Base-by-base conservation (phyloP, 176 grass and related monocot genomes). In the Tillandsia leiboldiana region DNA sequence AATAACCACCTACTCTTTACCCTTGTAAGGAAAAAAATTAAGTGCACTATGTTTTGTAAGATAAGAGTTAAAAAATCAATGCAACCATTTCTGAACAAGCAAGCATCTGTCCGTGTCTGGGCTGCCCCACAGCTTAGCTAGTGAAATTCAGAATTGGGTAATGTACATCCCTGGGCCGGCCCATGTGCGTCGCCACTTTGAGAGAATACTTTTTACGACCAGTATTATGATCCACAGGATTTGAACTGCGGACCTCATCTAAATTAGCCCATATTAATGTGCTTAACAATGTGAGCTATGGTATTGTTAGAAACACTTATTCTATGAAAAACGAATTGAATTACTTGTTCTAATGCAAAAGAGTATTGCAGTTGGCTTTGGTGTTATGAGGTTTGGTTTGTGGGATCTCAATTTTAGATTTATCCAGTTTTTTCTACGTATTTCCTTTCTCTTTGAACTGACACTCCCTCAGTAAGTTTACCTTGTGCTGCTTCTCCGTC, bases 71-170 rank as follows among this genome's bases (percentile, higher is more conserved):
- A 51, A 66, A 53, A 76, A 76, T 76, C 29, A 63, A 76, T 51
- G 29, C 73, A 51, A 12, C 67, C 13, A 58, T 65, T 76, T 28
- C 49, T 67, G 51, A 76, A 63, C 64, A 29, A 74, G 42, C 47
- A 68, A 47, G 64, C 64, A 76, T 24, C 27, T 67, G 61, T 27
- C n/a, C 49, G 14, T n/a, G 15, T 15, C 20, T 54, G 59, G 48
- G 73, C 54, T 59, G 29, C 3, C 29, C 29, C 29, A 3, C 53
- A 57, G 53, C 6, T 1, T 17, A 5, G 18, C 54, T 58, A 7
- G 54, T 8, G 9, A 9, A 58, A 58, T 58, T 20, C 54, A 54
- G 52, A 54, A 54, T 54, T 54, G 15, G 9, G 54, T 24, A 24
- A 1, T 24, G 24, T 24, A 24, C 24, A 13, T 13, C 54, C 54